Conservation (phyloP, 2,329 filamentous ascomycete species). For the Amylocarpus encephaloides region DNA sequence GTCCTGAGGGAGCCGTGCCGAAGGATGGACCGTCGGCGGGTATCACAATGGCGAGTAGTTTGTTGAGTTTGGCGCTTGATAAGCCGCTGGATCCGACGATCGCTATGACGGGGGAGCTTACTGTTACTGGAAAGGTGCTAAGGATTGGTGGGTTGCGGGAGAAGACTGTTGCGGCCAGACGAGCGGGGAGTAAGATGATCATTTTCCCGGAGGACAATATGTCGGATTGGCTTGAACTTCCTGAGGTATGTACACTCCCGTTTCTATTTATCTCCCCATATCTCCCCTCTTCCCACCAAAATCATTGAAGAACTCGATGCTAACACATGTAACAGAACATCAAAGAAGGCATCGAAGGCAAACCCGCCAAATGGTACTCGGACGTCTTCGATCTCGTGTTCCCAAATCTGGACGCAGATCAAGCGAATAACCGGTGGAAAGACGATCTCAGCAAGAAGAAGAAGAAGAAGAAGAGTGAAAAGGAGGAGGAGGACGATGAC, state of each 20-base stretch:
- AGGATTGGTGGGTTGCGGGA: conserved; percentile 90
- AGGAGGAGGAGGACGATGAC: conserved; percentile 19
- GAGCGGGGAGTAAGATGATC: conserved; percentile 87
- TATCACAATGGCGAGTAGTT: conserved; percentile 95
- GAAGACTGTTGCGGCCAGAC: conserved; percentile 91
- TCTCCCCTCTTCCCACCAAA: conserved; percentile 1
- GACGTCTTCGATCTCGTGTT: conserved; percentile 93
- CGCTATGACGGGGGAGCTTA: conserved; percentile 97
- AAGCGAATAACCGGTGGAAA: conserved; percentile 60
- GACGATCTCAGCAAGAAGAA: conserved; percentile 31
- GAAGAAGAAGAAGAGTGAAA: conserved; percentile 26
- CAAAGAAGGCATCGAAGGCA: conserved; percentile 90
- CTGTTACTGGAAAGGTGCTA: conserved; percentile 92
- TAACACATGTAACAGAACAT: conserved; percentile 64
- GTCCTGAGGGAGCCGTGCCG: conserved; percentile 89
- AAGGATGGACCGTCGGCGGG: conserved; percentile 93
- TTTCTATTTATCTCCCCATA: not conserved
- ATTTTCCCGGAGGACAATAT: conserved; percentile 94
- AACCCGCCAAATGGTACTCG: conserved; percentile 85
- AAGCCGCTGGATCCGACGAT: conserved; percentile 74
- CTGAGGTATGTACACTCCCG: conserved; percentile 63
- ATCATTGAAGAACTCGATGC: conserved; percentile 16
- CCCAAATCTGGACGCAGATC: conserved; percentile 65
- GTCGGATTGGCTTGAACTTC: conserved; percentile 95
- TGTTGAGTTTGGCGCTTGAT: conserved; percentile 80